Percentiles rank a stretch among this genome's conserved stretches.
phyloP scores from a whole-genome alignment of 1,284 basidiomycete genomes.

The Neotropicomus parvogracilis region DNA sequence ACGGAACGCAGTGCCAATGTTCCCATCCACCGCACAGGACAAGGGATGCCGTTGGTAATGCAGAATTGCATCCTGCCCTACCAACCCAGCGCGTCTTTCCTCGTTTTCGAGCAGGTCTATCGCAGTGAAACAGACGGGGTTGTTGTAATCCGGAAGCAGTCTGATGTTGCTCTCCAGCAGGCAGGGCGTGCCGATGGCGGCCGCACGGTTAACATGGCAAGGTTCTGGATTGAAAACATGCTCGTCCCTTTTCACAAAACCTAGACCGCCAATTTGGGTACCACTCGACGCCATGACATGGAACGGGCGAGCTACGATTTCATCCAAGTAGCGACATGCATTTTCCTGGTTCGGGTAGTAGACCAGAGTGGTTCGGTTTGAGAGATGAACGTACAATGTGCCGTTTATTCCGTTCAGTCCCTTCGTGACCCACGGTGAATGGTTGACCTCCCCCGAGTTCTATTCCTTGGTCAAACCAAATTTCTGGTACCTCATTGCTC shows the following conservation, averaged over 20 bases:
- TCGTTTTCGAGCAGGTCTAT: constrained; percentile 43
- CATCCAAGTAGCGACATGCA: constrained; percentile 30
- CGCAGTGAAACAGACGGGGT: constrained; percentile 28
- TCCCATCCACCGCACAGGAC: constrained; percentile 55
- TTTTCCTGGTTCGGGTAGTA: constrained; percentile 16
- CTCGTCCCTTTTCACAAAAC: constrained; percentile 15
- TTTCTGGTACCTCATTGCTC: constrained; percentile 44
- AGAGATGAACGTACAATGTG: constrained; percentile 50
- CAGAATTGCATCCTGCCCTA: constrained; percentile 35
- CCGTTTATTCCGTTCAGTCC: constrained; percentile 51
- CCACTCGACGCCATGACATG: not conserved
- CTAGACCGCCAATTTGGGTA: not conserved
- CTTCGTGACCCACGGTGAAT: constrained; percentile 60
- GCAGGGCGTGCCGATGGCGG: constrained; percentile 46
- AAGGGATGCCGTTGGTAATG: constrained; percentile 47
- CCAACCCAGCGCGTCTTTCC: constrained; percentile 29
- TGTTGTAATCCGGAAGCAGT: constrained; percentile 37
- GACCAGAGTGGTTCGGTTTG: not conserved
- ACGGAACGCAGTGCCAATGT: constrained; percentile 45
- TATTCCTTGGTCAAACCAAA: constrained; percentile 62
- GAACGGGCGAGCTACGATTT: constrained; percentile 9
- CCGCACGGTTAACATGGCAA: constrained; percentile 34
- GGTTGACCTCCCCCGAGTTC: constrained; percentile 56
- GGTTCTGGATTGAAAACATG: not conserved
- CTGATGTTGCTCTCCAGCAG: constrained; percentile 54